These are phyloP conservation scores for Stagonosporopsis rhizophila DNA, from an alignment of 2,329 filamentous ascomycete species.

Conservation along the genomic window DNA sequence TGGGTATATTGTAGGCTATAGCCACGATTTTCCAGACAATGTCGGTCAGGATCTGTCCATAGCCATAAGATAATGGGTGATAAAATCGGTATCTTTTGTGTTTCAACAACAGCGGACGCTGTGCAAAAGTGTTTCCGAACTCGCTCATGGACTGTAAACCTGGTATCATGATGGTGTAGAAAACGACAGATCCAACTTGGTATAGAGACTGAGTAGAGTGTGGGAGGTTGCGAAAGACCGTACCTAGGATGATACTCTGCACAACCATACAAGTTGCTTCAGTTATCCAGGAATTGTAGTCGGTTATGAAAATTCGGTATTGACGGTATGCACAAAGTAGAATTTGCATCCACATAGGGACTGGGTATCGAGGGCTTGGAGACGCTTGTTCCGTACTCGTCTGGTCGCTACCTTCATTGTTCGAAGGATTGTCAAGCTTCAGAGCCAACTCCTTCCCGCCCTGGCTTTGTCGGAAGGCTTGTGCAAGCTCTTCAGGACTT, in stretches of 20 bases:
- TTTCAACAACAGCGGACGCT: slow-evolving; percentile 83
- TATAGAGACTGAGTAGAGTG: slow-evolving; percentile 66
- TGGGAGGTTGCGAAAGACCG: slow-evolving; percentile 71
- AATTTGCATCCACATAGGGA: slow-evolving; percentile 7
- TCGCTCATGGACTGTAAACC: slow-evolving; percentile 69
- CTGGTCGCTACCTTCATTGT: slow-evolving; percentile 51
- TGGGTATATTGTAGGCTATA: slow-evolving; percentile 76
- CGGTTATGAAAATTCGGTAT: slow-evolving; percentile 10
- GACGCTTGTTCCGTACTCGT: slow-evolving; percentile 37
- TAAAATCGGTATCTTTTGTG: slow-evolving; percentile 86
- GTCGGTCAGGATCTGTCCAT: slow-evolving; percentile 5
- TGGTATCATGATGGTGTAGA: slow-evolving; percentile 69
- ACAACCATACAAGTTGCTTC: slow-evolving; percentile 62
- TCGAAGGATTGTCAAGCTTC: slow-evolving; percentile 65
- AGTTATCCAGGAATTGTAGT: slow-evolving; percentile 58
- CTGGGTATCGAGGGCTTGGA: not conserved
- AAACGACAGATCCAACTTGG: slow-evolving; percentile 67
- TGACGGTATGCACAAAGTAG: slow-evolving; percentile 9
- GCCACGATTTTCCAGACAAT: slow-evolving; percentile 5
- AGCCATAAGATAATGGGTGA: slow-evolving; percentile 61
- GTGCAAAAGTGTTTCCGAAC: slow-evolving; percentile 65
- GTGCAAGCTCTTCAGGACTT: slow-evolving; percentile 3
- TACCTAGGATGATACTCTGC: slow-evolving; percentile 69
- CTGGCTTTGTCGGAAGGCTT: slow-evolving; percentile 6
- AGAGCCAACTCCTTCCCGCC: slow-evolving; percentile 58